Conservation (phyloP, 2,329 filamentous ascomycete genomes). For the Sporothrix schenckii region DNA sequence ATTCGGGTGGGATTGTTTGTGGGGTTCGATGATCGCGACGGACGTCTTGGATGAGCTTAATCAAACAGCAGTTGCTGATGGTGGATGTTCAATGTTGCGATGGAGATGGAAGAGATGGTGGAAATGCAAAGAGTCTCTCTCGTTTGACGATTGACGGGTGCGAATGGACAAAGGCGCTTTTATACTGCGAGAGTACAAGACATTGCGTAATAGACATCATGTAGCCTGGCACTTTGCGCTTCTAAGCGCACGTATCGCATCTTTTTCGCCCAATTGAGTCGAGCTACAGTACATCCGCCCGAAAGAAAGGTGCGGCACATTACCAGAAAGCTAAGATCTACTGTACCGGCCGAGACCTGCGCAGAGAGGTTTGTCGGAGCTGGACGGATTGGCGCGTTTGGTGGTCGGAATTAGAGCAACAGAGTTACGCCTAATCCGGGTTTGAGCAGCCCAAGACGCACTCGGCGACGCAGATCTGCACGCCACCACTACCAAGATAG, state of each 20-base stretch:
- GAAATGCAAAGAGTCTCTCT: not conserved
- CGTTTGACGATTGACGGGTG: not conserved
- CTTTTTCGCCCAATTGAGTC: not conserved
- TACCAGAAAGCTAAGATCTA: not conserved
- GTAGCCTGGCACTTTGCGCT: not conserved
- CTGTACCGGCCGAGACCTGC: not conserved
- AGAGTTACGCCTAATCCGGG: conserved; percentile 4
- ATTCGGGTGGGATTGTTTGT: not conserved
- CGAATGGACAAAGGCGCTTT: not conserved
- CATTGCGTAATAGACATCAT: conserved; percentile 1
- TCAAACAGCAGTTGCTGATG: not conserved
- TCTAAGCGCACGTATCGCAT: not conserved
- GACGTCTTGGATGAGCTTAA: not conserved
- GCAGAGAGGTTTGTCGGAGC: not conserved
- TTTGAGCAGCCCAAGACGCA: conserved; percentile 1
- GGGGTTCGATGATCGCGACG: not conserved
- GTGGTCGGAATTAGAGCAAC: conserved; percentile 9
- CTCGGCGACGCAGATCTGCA: not conserved
- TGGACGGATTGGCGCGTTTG: not conserved
- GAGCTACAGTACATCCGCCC: conserved; percentile 14
- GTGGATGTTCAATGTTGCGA: not conserved
- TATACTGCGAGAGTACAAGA: conserved; percentile 1
- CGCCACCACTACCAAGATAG: not conserved
- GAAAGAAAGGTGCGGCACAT: not conserved
- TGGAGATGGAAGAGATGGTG: not conserved